Conservation (phyloP, 768 basidiomycete genomes). For the Tephrocybe sp. region DNA sequence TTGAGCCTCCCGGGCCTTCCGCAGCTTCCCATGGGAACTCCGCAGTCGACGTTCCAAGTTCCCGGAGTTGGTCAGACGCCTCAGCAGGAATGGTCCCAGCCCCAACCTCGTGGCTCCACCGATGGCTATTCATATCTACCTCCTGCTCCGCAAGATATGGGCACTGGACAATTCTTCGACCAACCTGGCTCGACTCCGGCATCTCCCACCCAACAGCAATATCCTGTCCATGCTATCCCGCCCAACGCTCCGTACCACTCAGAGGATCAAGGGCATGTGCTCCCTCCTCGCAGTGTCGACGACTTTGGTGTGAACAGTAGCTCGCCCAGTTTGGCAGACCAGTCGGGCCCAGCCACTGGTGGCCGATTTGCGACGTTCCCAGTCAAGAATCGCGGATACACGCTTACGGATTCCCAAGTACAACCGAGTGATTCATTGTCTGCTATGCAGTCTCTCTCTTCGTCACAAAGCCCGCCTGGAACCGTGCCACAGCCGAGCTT, state of each 20-base stretch:
- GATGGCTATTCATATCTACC: conserved; percentile 18
- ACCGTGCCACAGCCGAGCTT: neutral
- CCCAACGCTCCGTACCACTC: conserved; percentile 11
- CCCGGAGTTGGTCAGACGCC: conserved; percentile 5
- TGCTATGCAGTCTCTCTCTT: conserved; percentile 30
- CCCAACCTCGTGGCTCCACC: neutral
- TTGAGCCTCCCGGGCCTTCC: conserved; percentile 2
- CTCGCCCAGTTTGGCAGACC: conserved; percentile 20
- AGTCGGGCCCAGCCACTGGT: conserved; percentile 23
- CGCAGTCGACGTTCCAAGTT: conserved; percentile 7
- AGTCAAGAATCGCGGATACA: conserved; percentile 33
- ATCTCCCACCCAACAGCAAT: conserved; percentile 11
- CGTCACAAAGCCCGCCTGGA: conserved; percentile 14
- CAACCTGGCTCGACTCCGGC: conserved; percentile 16
- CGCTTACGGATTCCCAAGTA: conserved; percentile 27
- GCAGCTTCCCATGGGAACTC: conserved; percentile 2
- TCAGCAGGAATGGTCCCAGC: conserved; percentile 12
- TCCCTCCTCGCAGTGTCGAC: conserved; percentile 28
- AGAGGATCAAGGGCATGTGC: conserved; percentile 1
- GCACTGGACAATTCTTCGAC: conserved; percentile 25
- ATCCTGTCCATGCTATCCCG: conserved; percentile 8
- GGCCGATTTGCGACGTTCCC: conserved; percentile 72
- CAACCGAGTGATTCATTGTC: conserved; percentile 31
- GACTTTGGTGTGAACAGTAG: conserved; percentile 37
- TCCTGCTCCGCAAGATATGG: conserved; percentile 27